phyloP scores from a whole-genome alignment of 192 early-diverging fungal genomes.

The Mortierella hygrophila region DNA sequence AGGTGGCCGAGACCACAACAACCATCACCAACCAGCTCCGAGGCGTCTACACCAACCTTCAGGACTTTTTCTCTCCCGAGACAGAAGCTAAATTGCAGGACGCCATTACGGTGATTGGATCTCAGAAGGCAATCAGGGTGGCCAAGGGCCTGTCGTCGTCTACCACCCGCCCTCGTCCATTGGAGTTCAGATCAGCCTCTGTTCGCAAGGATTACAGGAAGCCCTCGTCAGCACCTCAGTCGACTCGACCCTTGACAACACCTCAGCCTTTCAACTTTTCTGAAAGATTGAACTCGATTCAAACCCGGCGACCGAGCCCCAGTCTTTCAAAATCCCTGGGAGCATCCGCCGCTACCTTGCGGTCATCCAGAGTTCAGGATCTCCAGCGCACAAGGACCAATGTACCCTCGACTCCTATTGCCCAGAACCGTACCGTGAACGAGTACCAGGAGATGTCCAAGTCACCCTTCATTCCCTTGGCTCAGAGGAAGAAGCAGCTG shows the following conservation, averaged over 20 bases:
- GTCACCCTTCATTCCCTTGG: slow-evolving; percentile 33
- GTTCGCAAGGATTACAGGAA: slow-evolving; percentile 15
- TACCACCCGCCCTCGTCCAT: slow-evolving; percentile 18
- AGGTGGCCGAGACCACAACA: slow-evolving; percentile 34
- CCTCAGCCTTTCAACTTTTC: slow-evolving; percentile 25
- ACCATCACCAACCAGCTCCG: slow-evolving; percentile 37
- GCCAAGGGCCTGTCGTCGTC: not conserved
- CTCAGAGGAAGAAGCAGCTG: slow-evolving; percentile 12
- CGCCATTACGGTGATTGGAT: slow-evolving; percentile 26
- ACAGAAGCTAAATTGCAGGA: slow-evolving; percentile 41
- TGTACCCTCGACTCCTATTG: slow-evolving; percentile 4
- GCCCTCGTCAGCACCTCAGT: not conserved
- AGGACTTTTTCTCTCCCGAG: slow-evolving; percentile 49
- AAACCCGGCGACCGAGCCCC: not conserved
- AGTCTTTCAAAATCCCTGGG: not conserved
- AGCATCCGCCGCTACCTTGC: not conserved
- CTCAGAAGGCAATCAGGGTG: slow-evolving; percentile 22
- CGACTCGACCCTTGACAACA: slow-evolving; percentile 7
- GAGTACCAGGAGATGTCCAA: slow-evolving; percentile 40
- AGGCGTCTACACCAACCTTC: slow-evolving; percentile 37
- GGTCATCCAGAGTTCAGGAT: not conserved
- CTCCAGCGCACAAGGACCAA: not conserved
- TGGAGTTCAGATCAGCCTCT: slow-evolving; percentile 26
- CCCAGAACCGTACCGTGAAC: slow-evolving; percentile 10
- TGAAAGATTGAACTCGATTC: slow-evolving; percentile 16